A percentile compares a stretch with the other conserved stretches of the same genome.
These are phyloP conservation scores for Aegilops tauschii DNA, from an alignment of 176 grass and related monocot species.

Conservation along the genomic window DNA sequence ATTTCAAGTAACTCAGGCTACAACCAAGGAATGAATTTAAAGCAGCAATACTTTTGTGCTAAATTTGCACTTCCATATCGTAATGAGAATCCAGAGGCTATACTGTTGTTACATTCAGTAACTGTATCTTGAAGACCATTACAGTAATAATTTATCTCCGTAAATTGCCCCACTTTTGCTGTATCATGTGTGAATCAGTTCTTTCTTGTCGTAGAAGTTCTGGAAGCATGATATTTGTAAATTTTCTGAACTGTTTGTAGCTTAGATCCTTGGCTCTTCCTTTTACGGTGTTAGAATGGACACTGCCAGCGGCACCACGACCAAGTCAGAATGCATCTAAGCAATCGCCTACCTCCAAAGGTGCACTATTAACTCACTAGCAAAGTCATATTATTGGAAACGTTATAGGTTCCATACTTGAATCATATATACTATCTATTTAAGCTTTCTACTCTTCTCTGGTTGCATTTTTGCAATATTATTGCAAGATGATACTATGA, in stretches of 20 bases:
- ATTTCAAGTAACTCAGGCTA: background rate
- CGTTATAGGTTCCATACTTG: background rate
- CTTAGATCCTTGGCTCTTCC: constrained; percentile 99
- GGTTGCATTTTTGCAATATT: constrained; percentile 5
- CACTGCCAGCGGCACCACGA: constrained; percentile 75
- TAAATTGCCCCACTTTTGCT: background rate
- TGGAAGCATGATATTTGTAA: constrained; percentile 24
- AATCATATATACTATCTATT: constrained; percentile 2
- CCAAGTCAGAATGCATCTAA: constrained; percentile 68
- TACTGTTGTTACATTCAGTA: constrained; percentile 2
- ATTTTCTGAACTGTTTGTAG: constrained; percentile 57
- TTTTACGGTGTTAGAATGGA: constrained; percentile 99
- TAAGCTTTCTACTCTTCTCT: background rate
- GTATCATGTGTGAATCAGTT: constrained; percentile 16
- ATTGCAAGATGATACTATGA: constrained; percentile 20
- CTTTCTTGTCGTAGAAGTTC: constrained; percentile 4
- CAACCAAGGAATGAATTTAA: background rate
- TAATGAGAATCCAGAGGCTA: constrained; percentile 8
- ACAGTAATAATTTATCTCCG: background rate
- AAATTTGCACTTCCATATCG: constrained; percentile 10
- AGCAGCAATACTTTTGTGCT: background rate
- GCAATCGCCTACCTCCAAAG: constrained; percentile 59
- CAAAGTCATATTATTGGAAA: constrained; percentile 7
- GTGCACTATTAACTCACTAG: constrained; percentile 37
- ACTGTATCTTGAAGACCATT: constrained; percentile 6